Percentiles rank a stretch among this genome's conserved stretches.
These are phyloP conservation scores for Trichoderma hamatum DNA, from an alignment of 2,329 filamentous ascomycete species.

Conservation along the genomic window DNA sequence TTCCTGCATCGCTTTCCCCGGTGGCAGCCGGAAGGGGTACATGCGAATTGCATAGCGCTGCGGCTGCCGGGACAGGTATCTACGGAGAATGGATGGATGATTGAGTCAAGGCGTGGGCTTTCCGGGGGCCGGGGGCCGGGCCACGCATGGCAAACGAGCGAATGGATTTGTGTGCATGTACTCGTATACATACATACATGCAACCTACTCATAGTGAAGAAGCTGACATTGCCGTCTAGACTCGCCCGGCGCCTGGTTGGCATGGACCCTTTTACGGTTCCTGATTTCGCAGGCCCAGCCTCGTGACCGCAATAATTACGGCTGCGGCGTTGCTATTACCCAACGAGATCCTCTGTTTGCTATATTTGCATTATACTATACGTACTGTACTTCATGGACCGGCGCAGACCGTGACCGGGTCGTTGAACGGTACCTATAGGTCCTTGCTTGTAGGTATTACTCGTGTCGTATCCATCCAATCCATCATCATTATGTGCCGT, in stretches of 20 bases:
- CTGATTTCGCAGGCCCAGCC: constrained; percentile 18
- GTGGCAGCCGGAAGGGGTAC: neutral
- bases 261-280: constrained; percentile 8
- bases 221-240: neutral
- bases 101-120: constrained; percentile 12
- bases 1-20: constrained; percentile 5
- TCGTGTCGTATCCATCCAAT: neutral
- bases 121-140: constrained; percentile 4
- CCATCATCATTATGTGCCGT: neutral
- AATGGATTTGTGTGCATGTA: neutral
- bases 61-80: neutral
- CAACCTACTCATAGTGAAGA: too few relatives aligned
- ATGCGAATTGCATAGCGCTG: neutral
- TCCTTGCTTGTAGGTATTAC: too few relatives aligned
- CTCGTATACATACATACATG: too few relatives aligned
- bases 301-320: constrained; percentile 9
- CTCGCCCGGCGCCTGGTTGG: neutral
- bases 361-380: too few relatives aligned
- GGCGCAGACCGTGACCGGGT: neutral
- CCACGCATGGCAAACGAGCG: neutral
- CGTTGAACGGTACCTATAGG: too few relatives aligned
- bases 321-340: neutral
- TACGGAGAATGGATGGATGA: neutral
- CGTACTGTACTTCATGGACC: too few relatives aligned
- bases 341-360: neutral